These are phyloP conservation scores for Rhodotorula taiwanensis DNA, from an alignment of 768 basidiomycete species.

Conservation along the genomic window DNA sequence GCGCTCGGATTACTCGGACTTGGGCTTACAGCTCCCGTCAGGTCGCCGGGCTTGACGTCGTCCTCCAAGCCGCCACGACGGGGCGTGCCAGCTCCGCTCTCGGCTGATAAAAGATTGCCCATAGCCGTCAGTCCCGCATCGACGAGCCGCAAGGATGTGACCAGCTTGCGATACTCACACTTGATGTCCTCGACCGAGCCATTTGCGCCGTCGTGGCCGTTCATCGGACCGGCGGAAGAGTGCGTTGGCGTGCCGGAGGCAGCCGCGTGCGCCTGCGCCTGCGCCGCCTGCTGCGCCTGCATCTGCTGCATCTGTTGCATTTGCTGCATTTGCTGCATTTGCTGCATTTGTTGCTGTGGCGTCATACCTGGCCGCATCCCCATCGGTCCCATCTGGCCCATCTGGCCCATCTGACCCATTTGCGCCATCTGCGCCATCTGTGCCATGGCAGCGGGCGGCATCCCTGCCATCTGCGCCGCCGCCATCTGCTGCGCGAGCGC, in stretches of 20 bases:
- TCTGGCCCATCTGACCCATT: conserved; percentile 5
- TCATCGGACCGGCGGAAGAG: conserved; percentile 11
- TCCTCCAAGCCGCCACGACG: not conserved
- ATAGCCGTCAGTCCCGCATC: not conserved
- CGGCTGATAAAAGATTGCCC: conserved; percentile 71
- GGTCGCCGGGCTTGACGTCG: conserved; percentile 22
- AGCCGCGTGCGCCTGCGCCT: conserved; percentile 5
- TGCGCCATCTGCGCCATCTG: conserved; percentile 15
- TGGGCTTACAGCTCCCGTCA: conserved; percentile 14
- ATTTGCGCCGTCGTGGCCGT: not conserved
- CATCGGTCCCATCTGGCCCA: not conserved
- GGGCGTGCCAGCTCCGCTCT: conserved; percentile 51
- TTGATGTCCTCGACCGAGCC: not conserved
- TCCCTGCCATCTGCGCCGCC: conserved; percentile 57
- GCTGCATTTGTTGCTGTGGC: conserved; percentile 9
- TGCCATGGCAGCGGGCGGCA: conserved; percentile 29
- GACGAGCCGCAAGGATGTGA: conserved; percentile 68
- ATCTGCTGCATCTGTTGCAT: conserved; percentile 2
- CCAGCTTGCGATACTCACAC: not conserved
- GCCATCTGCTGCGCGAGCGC: conserved; percentile 56
- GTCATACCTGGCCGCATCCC: conserved; percentile 1
- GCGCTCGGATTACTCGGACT: not conserved
- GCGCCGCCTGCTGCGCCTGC: conserved; percentile 2
- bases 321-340: conserved; percentile 43
- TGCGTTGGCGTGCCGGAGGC: no score